Evolutionary conservation across 192 early-diverging fungal genomes (phyloP).

Genomic region (Rhizophagus prolifer): DNA sequence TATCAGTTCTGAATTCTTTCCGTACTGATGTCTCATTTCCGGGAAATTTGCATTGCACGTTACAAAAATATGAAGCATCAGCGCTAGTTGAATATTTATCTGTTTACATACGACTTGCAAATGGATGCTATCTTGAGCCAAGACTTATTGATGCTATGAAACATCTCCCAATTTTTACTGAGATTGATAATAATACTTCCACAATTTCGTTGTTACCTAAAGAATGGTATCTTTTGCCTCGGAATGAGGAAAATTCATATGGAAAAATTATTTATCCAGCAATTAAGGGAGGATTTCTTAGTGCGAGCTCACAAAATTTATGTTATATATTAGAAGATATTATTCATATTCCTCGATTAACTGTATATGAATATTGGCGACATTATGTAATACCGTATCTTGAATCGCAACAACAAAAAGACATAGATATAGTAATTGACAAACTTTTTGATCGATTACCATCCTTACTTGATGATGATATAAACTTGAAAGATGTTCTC

Average conservation of each 20-base stretch:
- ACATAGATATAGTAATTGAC: background rate
- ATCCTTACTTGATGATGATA: background rate
- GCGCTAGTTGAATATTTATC: background rate
- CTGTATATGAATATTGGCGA: background rate
- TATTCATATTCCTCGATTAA: background rate
- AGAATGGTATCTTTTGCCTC: background rate
- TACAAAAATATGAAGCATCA: background rate
- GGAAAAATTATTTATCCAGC: background rate
- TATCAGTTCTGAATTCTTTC: background rate
- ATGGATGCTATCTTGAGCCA: background rate
- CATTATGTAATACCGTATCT: background rate
- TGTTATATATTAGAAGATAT: slow-evolving; percentile 1
- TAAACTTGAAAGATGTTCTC: background rate
- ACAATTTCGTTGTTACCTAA: background rate
- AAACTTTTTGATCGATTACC: background rate
- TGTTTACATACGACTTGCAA: background rate
- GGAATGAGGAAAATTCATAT: background rate
- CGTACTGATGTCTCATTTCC: background rate
- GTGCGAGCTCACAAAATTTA: background rate
- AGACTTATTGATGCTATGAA: background rate
- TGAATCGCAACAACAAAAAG: background rate
- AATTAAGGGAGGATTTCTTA: background rate
- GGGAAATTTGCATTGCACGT: background rate
- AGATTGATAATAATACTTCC: background rate
- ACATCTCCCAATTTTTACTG: background rate